These are phyloP conservation scores for Purshia tridentata DNA, from an alignment of 306 rosid species.

Conservation along the genomic window DNA sequence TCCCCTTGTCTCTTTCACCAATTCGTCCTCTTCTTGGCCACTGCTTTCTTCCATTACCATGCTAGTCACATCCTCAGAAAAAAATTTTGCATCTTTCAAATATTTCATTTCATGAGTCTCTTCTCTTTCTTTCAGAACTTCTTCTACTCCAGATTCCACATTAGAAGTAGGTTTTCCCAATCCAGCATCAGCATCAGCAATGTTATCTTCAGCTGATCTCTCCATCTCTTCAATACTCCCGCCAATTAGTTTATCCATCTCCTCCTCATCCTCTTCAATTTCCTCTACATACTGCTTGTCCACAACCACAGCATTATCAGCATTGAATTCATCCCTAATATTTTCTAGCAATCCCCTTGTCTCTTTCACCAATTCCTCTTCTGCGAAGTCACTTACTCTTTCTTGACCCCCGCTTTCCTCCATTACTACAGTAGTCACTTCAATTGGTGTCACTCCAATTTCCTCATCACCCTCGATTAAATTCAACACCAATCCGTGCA, in stretches of 20 bases:
- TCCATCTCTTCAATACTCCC: slow-evolving; percentile 13
- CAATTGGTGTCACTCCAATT: neutral
- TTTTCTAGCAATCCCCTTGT: slow-evolving; percentile 42
- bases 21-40: slow-evolving; percentile 35
- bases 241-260: slow-evolving; percentile 8
- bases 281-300: neutral
- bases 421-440: slow-evolving; percentile 11
- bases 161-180: neutral
- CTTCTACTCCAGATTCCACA: neutral
- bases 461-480: slow-evolving; percentile 26
- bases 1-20: slow-evolving; percentile 40
- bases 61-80: neutral
- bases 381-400: slow-evolving; percentile 26
- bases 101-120: neutral
- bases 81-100: neutral
- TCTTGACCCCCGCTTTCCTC: slow-evolving; percentile 34
- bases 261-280: slow-evolving; percentile 5
- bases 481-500: neutral
- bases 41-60: slow-evolving; percentile 32
- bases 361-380: slow-evolving; percentile 44
- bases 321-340: slow-evolving; percentile 51
- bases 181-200: slow-evolving; percentile 3
- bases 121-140: neutral
- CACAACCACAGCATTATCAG: slow-evolving; percentile 22
- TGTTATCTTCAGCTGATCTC: neutral